Base-by-base conservation (phyloP, 441 rosid genomes). In the Jatropha podagrica region DNA sequence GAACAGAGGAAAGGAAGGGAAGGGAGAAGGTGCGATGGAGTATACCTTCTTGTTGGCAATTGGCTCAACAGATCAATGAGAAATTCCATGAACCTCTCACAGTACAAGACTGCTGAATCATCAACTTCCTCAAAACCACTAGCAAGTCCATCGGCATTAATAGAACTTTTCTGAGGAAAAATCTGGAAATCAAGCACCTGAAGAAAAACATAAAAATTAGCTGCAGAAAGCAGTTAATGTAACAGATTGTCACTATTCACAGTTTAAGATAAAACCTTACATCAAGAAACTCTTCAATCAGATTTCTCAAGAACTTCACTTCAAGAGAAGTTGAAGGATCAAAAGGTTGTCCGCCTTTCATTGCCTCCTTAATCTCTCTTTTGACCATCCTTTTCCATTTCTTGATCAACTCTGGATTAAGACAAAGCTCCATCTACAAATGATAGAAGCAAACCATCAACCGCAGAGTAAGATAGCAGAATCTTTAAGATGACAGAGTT, bases 41-140 rank as follows among this genome's bases (percentile, higher is more conserved):
- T 27, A 52, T 86, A 94, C 99, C 99, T 96, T 86, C 99, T 92
- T 32, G 99, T 94, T 56, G 99, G 99, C 78, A 96, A 90, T 84
- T 96, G 99, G 85, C 97, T 96, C 81, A 96, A 83, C 81, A 96
- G 83, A 83, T 96, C 99, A 72, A 96, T 96, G 76, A 96, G 95
- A 88, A 96, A 96, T 78, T 96, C 99, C 90, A 96, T 87, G 84
- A 96, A 96, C 76, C 99, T 94, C 86, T 96, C 99, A 55, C 99
- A 94, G 74, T 94, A 94, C 74, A 96, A 78, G 65, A 94, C 84
- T 64, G 91, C 90, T 58, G 97, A 90, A 77, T 92, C 97, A 78
- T 91, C 91, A 51, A 86, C 81, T 81, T 84, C 82, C 54, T 77
- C 85, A 66, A 78, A 82, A 60, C 85, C 81, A 73, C 60, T 68